Evolutionary conservation across 441 rosid genomes (phyloP).

Genomic region (Manihot esculenta): DNA sequence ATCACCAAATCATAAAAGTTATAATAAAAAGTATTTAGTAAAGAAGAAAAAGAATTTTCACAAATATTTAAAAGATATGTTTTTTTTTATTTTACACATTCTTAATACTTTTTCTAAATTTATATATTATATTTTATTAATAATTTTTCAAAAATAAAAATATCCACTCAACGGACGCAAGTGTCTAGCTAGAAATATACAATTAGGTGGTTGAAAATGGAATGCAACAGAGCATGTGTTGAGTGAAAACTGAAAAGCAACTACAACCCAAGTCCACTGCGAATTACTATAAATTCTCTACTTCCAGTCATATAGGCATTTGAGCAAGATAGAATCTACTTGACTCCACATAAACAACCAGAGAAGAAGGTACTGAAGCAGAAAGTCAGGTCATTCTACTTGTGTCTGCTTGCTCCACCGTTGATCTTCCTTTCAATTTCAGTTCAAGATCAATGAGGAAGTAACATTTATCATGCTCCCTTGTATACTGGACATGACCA

Average conservation of each 20-base stretch:
- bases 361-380: background rate
- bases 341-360: background rate
- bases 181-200: background rate
- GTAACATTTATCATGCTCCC: conserved; percentile 56
- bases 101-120: no score
- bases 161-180: no score
- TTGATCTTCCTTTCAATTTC: conserved; percentile 33
- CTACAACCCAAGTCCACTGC: background rate
- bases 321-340: background rate
- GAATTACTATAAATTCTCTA: background rate
- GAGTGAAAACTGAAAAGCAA: background rate
- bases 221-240: background rate
- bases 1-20: no score
- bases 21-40: no score
- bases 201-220: background rate
- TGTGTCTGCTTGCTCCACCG: conserved; percentile 25
- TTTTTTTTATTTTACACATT: no score
- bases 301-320: background rate
- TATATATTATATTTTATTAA: no score
- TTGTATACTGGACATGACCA: conserved; percentile 56
- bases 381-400: conserved; percentile 22
- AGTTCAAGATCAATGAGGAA: conserved; percentile 61
- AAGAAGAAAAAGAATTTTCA: no score
- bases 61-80: no score
- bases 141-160: no score